A percentile compares a stretch with the other conserved stretches of the same genome.
These are phyloP conservation scores for Tricholoma terreum DNA, from an alignment of 768 basidiomycete genomes.

Conservation along the genomic window DNA sequence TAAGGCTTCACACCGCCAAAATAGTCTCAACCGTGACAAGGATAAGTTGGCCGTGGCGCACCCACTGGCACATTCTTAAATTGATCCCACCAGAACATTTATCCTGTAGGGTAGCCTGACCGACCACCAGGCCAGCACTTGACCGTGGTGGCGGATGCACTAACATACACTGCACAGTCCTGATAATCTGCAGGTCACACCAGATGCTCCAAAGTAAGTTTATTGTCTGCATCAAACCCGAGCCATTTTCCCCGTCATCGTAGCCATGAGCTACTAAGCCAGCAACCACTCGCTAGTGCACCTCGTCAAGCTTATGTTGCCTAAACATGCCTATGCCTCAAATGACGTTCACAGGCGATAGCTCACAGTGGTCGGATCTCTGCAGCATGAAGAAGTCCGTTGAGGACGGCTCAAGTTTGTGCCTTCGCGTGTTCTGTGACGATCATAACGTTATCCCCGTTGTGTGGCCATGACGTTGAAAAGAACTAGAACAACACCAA, in stretches of 20 bases:
- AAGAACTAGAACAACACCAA: background rate
- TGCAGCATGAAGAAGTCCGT: slow-evolving; percentile 10
- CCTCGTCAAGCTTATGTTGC: slow-evolving; percentile 39
- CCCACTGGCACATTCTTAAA: too few relatives aligned
- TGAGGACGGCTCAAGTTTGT: slow-evolving; percentile 19
- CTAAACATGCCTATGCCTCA: slow-evolving; percentile 58
- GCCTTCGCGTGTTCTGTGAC: slow-evolving; percentile 32
- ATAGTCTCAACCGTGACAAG: slow-evolving; percentile 49
- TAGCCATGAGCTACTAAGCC: slow-evolving; percentile 7
- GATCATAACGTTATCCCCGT: background rate
- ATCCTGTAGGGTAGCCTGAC: slow-evolving; percentile 63
- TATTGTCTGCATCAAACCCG: slow-evolving; percentile 31
- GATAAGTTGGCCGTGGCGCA: slow-evolving; percentile 44
- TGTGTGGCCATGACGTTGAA: background rate
- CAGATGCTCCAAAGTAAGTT: slow-evolving; percentile 38
- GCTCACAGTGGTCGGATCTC: slow-evolving; percentile 32
- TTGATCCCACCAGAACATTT: too few relatives aligned
- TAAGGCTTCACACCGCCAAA: slow-evolving; percentile 52
- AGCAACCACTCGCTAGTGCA: slow-evolving; percentile 22
- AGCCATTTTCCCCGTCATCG: slow-evolving; percentile 39
- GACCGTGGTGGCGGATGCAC: slow-evolving; percentile 8
- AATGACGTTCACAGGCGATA: slow-evolving; percentile 48
- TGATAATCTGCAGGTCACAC: slow-evolving; percentile 57
- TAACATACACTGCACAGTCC: slow-evolving; percentile 57
- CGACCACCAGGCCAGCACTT: background rate